Conservation (phyloP, 345 rosid genomes). For the Trapa incisa region DNA sequence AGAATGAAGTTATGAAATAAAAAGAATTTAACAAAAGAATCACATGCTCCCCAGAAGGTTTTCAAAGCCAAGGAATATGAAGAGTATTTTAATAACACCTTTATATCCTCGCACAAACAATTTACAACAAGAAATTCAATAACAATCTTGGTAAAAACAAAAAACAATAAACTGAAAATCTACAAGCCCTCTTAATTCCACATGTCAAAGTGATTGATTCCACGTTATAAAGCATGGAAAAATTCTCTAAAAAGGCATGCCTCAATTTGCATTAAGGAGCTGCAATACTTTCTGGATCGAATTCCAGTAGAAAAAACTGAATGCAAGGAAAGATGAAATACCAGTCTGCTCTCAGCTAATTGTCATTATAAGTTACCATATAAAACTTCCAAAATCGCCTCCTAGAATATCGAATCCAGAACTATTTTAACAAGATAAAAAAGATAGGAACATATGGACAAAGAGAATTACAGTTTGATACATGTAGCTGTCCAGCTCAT, state of each 20-base stretch:
- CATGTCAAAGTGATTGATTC: neutral
- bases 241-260: neutral
- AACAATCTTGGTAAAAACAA: neutral
- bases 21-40: neutral
- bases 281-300: too few relatives aligned
- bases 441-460: neutral
- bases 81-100: neutral
- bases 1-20: neutral
- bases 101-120: neutral
- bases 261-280: neutral
- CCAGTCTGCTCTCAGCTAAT: neutral
- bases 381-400: neutral
- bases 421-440: neutral
- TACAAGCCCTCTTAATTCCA: neutral
- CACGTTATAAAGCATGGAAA: neutral
- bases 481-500: slow-evolving; percentile 94
- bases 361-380: neutral
- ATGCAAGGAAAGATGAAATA: neutral
- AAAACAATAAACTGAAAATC: neutral
- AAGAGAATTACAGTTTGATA: slow-evolving; percentile 55
- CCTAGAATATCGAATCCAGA: neutral
- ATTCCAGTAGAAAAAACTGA: too few relatives aligned
- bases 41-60: neutral
- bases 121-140: neutral
- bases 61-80: neutral